A percentile compares a stretch with the other conserved stretches of the same genome.
phyloP scores from a whole-genome alignment of 208 protist genomes.

The Cochliopodium minus region DNA sequence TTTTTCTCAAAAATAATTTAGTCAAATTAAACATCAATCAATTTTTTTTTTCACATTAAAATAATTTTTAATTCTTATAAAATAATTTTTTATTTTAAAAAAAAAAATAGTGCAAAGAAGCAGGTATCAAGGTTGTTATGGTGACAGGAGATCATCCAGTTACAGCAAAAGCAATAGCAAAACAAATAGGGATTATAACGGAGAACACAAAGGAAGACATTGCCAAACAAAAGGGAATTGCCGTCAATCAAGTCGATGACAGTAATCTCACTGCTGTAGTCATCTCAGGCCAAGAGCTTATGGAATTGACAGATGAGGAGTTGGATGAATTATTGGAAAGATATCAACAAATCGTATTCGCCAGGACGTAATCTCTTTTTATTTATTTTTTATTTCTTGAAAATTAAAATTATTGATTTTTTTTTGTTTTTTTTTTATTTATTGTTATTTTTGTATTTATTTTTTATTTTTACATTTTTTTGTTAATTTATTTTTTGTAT shows the following conservation, averaged over 20 bases:
- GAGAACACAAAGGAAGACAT: constrained; percentile 20
- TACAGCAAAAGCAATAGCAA: constrained; percentile 60
- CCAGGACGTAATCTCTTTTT: constrained; percentile 57
- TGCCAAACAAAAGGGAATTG: constrained; percentile 1
- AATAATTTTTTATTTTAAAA: too few species aligned
- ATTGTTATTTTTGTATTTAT: too few species aligned
- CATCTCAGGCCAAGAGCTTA: not conserved
- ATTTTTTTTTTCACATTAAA: too few species aligned
- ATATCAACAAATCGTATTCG: constrained; percentile 54
- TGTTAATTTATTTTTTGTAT: too few species aligned
- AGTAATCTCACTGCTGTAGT: not conserved
- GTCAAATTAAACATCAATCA: too few species aligned
- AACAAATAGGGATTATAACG: constrained; percentile 40
- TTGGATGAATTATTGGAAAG: not conserved
- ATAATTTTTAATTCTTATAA: too few species aligned
- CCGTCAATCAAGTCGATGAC: constrained; percentile 1
- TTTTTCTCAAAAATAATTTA: too few species aligned
- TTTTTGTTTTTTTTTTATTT: too few species aligned
- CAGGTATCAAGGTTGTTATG: constrained; percentile 68
- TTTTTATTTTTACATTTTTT: too few species aligned
- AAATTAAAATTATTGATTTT: too few species aligned
- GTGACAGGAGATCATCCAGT: constrained; percentile 65
- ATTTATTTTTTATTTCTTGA: too few species aligned
- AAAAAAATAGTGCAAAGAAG: constrained; percentile 37
- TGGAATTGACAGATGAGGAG: constrained; percentile 8